Base-by-base conservation (phyloP, 208 protist genomes). In the Leishmania tarentolae region DNA sequence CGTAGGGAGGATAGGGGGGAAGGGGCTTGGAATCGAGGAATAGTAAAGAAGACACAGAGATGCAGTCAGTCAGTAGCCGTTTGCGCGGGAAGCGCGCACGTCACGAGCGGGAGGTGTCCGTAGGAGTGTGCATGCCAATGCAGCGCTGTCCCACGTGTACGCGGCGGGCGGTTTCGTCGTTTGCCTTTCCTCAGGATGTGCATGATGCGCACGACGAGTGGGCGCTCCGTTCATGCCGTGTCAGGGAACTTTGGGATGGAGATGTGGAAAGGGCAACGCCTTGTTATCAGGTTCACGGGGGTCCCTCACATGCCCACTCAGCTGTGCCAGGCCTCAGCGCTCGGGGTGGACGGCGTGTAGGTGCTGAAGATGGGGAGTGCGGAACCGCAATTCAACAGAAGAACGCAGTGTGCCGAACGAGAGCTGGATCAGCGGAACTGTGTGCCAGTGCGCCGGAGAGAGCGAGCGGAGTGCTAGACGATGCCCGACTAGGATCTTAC, bases 141-240 rank as follows among this genome's bases (percentile, higher is more conserved):
- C 28, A 35, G 11, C 57, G 28, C 13, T 31, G 13, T 63, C 17
- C 28, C 57, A 15, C 24, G 28, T 63, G 28, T 9, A 35, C 57
- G 31, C 57, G 28, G 7, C 1, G 3, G 50, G 0, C 50, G 21
- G 13, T 19, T 0, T 52, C 0, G 1, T 8, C 0, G 50, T 0
- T 53, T 53, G 50, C 0, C 21, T 0, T 9, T 0, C 15, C 50
- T 17, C 15, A 53, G 13, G 15, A 53, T 53, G 50, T 53, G 50
- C 50, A 5, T 53, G 50, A 6, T 53, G 50, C 50, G 2, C 50
- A 53, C 50, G 50, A 53, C 15, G 50, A 53, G 1, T 21, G 8
- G 13, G 50, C 50, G 21, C 50, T 17, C 2, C 3, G 50, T 9
- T 17, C 47, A 52, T 2, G 5, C 50, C 0, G 50, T 4, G 3